Conservation (phyloP, 2,329 filamentous ascomycete genomes). For the Alternaria conjuncta region DNA sequence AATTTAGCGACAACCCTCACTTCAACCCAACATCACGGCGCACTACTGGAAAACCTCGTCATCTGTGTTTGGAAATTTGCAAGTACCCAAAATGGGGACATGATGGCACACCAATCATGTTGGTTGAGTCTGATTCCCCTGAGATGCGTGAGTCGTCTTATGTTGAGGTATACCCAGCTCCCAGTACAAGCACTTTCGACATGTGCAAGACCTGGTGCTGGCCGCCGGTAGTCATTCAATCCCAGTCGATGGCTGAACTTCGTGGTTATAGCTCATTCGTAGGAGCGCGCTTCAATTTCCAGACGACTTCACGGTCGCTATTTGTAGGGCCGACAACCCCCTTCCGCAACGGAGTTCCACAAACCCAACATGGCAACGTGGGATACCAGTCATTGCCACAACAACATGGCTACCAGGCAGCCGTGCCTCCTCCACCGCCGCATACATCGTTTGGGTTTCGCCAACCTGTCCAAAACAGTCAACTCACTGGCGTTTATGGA, state of each 20-base stretch:
- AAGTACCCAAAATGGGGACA: slow-evolving; percentile 2
- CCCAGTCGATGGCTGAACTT: neutral
- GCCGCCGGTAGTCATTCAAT: slow-evolving; percentile 9
- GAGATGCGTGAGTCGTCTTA: slow-evolving; percentile 24
- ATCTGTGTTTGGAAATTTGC: slow-evolving; percentile 13
- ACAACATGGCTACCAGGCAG: neutral
- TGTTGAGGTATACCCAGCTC: slow-evolving; percentile 14
- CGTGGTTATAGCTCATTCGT: neutral
- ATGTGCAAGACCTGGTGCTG: slow-evolving; percentile 27
- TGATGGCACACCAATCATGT: slow-evolving; percentile 20
- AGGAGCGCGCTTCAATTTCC: neutral
- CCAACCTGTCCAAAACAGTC: neutral
- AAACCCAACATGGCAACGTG: neutral
- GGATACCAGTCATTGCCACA: neutral
- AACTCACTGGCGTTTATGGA: neutral
- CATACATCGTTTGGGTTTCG: neutral
- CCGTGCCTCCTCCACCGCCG: neutral
- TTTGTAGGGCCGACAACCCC: neutral
- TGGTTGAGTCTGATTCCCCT: slow-evolving; percentile 18
- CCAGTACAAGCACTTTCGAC: neutral
- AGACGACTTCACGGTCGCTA: neutral
- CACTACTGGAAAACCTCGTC: neutral
- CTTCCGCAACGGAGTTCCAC: neutral
- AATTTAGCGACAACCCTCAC: slow-evolving; percentile 9
- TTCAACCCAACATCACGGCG: slow-evolving; percentile 9